Evolutionary conservation across 495 filamentous ascomycete species (phyloP).

Genomic region (Podospora bellae-mahoneyi): DNA sequence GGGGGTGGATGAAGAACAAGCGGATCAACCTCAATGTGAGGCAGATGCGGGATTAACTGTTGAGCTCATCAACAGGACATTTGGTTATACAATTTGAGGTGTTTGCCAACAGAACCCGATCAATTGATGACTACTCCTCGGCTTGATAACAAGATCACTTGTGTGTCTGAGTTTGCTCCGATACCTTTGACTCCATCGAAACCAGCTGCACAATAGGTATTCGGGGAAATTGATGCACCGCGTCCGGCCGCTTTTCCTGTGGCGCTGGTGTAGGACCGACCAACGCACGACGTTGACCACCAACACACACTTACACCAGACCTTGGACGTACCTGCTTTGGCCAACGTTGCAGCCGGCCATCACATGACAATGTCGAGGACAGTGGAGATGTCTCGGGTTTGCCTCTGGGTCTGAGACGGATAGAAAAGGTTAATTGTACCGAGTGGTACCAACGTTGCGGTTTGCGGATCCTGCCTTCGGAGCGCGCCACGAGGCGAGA

Average conservation of each 20-base stretch:
- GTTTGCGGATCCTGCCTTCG: background rate
- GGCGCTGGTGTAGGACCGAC: background rate
- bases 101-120: background rate
- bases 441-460: background rate
- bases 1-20: constrained; percentile 80
- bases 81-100: background rate
- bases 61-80: background rate
- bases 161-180: background rate
- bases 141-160: background rate
- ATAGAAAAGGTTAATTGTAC: background rate
- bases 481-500: background rate
- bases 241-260: background rate
- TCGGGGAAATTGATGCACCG: background rate
- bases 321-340: background rate
- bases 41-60: constrained; percentile 67
- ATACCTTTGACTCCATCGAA: background rate
- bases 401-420: background rate
- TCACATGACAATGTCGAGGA: background rate
- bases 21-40: constrained; percentile 87
- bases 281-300: background rate
- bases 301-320: too few relatives aligned
- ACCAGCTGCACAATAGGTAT: too few relatives aligned
- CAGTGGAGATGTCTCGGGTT: background rate
- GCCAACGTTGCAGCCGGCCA: background rate
- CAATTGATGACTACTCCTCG: background rate